phyloP scores from a whole-genome alignment of 257 asterid genomes.

The Capsicum chinense region DNA sequence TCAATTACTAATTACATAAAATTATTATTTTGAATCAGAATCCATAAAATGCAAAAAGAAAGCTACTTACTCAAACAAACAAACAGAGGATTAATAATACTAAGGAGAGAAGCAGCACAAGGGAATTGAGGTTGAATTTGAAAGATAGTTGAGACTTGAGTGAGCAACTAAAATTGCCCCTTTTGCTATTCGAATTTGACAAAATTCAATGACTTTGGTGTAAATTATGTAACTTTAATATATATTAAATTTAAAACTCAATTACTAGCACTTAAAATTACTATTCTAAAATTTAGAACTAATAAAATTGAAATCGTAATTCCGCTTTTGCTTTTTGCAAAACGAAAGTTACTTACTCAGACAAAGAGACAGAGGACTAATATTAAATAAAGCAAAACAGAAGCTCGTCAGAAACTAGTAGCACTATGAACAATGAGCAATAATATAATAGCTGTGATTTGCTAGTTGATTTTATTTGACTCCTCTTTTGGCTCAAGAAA shows the following conservation, averaged over 20 bases:
- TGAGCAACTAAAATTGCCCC: no score
- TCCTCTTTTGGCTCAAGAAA: neutral
- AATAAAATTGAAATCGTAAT: neutral
- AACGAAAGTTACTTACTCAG: neutral
- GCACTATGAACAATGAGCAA: neutral
- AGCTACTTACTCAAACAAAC: no score
- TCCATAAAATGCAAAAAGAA: no score
- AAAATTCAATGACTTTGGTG: no score
- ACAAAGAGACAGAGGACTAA: neutral
- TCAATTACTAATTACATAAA: no score
- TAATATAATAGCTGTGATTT: constrained; percentile 7
- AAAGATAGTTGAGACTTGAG: no score
- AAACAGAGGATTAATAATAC: no score
- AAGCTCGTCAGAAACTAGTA: constrained; percentile 24
- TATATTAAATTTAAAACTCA: neutral
- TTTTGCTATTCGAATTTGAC: no score
- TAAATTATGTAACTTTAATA: no score
- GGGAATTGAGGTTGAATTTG: no score
- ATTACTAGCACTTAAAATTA: neutral
- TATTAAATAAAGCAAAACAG: constrained; percentile 20
- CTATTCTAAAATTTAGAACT: neutral
- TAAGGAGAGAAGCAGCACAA: no score
- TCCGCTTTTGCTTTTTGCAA: neutral
- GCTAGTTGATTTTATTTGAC: constrained; percentile 20
- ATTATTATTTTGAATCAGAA: no score